Conservation (phyloP, 1,139 yeast genomes). For the Lipomyces yarrowii region DNA sequence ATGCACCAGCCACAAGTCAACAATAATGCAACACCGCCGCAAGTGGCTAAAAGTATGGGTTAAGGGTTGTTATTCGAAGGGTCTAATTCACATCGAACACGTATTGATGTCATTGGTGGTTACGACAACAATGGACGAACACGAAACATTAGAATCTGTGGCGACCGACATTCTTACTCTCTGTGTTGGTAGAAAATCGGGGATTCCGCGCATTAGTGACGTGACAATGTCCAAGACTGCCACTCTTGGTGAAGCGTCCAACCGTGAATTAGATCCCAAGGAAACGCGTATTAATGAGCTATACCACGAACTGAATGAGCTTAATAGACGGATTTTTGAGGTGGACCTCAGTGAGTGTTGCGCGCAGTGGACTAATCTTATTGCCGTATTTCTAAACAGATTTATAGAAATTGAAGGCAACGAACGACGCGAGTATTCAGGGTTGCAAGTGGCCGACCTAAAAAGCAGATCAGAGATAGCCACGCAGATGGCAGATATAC, state of each 20-base stretch:
- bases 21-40: not conserved
- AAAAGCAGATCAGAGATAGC: not conserved
- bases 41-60: not conserved
- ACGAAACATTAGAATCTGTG: not conserved
- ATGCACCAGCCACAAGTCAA: not conserved
- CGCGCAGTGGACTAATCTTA: not conserved
- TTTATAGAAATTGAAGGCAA: not conserved
- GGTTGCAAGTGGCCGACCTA: not conserved
- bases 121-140: not conserved
- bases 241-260: not conserved
- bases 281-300: not conserved
- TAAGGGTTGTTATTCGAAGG: not conserved
- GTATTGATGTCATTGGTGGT: not conserved
- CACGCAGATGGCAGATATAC: conserved; percentile 4
- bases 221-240: not conserved
- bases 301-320: conserved; percentile 2
- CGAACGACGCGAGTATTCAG: not conserved
- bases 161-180: not conserved
- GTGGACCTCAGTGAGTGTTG: not conserved
- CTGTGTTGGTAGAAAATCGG: not conserved
- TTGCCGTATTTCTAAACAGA: not conserved
- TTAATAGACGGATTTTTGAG: not conserved
- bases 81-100: not conserved
- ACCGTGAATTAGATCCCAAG: not conserved
- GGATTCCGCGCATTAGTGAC: conserved; percentile 6